Evolutionary conservation across 164 flowering plant genomes (phyloP).

Genomic region (Annona squamosa): DNA sequence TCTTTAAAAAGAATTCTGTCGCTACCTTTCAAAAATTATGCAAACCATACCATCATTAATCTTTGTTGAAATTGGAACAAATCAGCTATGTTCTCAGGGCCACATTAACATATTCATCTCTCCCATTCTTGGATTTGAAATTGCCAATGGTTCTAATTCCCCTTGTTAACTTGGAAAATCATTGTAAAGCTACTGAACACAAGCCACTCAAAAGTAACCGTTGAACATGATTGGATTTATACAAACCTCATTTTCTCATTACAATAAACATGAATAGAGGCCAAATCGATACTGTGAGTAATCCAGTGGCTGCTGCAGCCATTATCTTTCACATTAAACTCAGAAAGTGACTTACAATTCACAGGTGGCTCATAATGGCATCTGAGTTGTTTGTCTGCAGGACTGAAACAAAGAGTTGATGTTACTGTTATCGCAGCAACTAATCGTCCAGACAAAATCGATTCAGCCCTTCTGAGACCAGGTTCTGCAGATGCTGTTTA

Average conservation of each 20-base stretch:
- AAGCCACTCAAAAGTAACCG: neutral
- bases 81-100: neutral
- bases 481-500: constrained; percentile 29
- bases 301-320: too few species aligned
- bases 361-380: neutral
- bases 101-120: neutral
- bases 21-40: neutral
- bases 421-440: constrained; percentile 98
- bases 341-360: neutral
- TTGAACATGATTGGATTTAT: too few species aligned
- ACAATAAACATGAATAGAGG: too few species aligned
- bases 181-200: neutral
- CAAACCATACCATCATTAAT: neutral
- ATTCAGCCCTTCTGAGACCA: constrained; percentile 87
- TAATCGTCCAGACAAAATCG: constrained; percentile 96
- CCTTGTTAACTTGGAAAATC: neutral
- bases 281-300: too few species aligned
- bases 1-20: too few species aligned
- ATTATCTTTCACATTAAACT: neutral
- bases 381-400: constrained; percentile 23
- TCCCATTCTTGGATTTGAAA: too few species aligned
- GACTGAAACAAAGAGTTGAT: constrained; percentile 77
- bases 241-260: too few species aligned
- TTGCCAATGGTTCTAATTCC: too few species aligned
- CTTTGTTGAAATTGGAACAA: neutral